Evolutionary conservation across 208 protist species (phyloP).

Genomic region (Crithidia fasciculata): DNA sequence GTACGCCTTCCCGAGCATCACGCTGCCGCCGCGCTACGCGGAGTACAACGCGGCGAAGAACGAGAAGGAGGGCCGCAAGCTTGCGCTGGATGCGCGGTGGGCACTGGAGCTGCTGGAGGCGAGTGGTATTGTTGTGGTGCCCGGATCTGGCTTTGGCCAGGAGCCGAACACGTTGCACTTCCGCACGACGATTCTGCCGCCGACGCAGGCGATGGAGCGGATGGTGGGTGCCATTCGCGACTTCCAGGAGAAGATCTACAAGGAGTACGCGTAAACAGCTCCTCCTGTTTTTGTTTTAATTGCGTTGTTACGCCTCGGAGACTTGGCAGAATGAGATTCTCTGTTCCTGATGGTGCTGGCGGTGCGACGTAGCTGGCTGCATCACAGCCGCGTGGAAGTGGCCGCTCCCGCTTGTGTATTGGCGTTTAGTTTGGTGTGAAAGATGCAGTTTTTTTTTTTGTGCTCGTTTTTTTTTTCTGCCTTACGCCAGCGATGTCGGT

Average conservation of each 20-base stretch:
- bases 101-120: conserved; percentile 95
- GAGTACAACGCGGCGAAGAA: conserved; percentile 64
- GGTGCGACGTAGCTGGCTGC: no score
- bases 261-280: conserved; percentile 38
- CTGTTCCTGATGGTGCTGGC: no score
- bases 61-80: conserved; percentile 62
- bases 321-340: no score
- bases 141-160: conserved; percentile 97
- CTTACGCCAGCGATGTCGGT: not conserved
- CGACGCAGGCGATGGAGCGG: conserved; percentile 95
- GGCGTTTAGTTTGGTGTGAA: no score
- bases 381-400: no score
- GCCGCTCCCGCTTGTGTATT: no score
- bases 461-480: not conserved
- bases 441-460: no score
- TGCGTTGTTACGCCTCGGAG: not conserved
- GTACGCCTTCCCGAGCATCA: conserved; percentile 98
- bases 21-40: conserved; percentile 84
- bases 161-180: conserved; percentile 97
- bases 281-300: not conserved
- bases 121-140: conserved; percentile 96
- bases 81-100: conserved; percentile 95
- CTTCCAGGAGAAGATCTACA: conserved; percentile 75
- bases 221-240: conserved; percentile 70
- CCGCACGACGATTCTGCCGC: conserved; percentile 99